Conservation (phyloP, 495 filamentous ascomycete species). For the Penicillium paradoxum region DNA sequence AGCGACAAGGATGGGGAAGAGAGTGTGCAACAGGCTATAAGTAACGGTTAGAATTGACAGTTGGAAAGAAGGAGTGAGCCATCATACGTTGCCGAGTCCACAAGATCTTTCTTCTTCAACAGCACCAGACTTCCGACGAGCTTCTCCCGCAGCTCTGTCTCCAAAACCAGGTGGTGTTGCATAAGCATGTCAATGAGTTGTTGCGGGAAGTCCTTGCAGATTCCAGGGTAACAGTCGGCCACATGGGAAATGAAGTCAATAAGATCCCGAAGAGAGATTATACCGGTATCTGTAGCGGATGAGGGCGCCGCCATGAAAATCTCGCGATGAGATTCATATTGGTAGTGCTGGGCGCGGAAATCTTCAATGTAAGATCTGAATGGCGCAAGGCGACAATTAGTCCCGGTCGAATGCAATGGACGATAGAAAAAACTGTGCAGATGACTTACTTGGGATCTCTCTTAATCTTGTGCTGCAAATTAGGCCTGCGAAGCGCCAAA, state of each 20-base stretch:
- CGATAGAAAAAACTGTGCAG: neutral
- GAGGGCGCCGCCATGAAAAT: conserved; percentile 82
- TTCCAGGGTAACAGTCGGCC: conserved; percentile 83
- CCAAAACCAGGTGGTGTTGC: conserved; percentile 73
- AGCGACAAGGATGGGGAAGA: conserved; percentile 85
- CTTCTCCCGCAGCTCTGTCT: conserved; percentile 84
- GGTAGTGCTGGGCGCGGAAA: conserved; percentile 81
- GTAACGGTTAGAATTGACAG: conserved; percentile 8
- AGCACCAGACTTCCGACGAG: conserved; percentile 86
- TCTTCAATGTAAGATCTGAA: conserved; percentile 75
- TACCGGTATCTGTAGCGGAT: conserved; percentile 65
- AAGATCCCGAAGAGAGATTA: conserved; percentile 76
- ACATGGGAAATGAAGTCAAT: conserved; percentile 90
- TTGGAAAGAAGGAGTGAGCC: neutral
- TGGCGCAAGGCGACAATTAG: conserved; percentile 3
- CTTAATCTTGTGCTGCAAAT: conserved; percentile 82
- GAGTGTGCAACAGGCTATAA: conserved; percentile 66
- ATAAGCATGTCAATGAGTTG: conserved; percentile 76
- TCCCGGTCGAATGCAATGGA: neutral
- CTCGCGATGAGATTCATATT: conserved; percentile 85
- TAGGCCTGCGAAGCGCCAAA: conserved; percentile 50
- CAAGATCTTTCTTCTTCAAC: conserved; percentile 81
- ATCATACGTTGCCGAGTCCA: conserved; percentile 68
- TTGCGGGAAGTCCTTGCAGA: conserved; percentile 70
- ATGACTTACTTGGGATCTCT: conserved; percentile 67